A percentile compares a stretch with the other conserved stretches of the same genome.
Conservation (phyloP, 495 filamentous ascomycete genomes). For the Penicillium taxi region DNA sequence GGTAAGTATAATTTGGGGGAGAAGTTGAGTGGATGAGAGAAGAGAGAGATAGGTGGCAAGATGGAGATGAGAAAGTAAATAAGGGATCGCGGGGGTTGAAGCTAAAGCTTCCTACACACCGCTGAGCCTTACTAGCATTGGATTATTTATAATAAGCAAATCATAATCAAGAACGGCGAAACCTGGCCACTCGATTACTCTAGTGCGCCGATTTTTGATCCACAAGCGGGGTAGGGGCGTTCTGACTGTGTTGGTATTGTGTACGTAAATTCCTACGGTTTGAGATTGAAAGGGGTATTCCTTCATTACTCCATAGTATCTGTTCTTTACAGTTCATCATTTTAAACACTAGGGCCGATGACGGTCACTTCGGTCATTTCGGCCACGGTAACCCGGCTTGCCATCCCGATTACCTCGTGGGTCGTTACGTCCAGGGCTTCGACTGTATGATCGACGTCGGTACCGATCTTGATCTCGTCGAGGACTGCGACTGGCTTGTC, state of each 20-base stretch:
- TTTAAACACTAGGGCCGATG: neutral
- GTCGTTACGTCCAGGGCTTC: conserved; percentile 39
- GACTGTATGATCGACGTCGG: conserved; percentile 40
- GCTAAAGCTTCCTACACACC: conserved; percentile 16
- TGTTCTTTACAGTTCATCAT: too few species aligned
- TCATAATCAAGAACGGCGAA: conserved; percentile 10
- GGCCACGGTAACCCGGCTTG: conserved; percentile 5
- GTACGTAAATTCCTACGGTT: too few species aligned
- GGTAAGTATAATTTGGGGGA: neutral
- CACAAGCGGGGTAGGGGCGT: conserved; percentile 1
- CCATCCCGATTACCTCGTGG: conserved; percentile 26
- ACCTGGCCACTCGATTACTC: conserved; percentile 12
- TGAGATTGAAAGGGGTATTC: too few species aligned
- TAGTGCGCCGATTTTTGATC: conserved; percentile 1
- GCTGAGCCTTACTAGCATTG: neutral
- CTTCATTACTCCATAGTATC: too few species aligned
- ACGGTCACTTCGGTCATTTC: conserved; percentile 21
- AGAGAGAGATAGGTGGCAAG: neutral
- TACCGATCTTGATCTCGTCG: conserved; percentile 21
- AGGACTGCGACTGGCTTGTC: conserved; percentile 46
- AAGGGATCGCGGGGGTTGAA: conserved; percentile 19
- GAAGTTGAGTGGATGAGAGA: neutral
- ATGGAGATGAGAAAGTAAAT: conserved; percentile 8
- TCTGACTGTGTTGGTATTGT: neutral
- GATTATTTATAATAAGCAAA: conserved; percentile 22